Conservation (phyloP, 2,329 filamentous ascomycete genomes). For the Cladophialophora carrionii region DNA sequence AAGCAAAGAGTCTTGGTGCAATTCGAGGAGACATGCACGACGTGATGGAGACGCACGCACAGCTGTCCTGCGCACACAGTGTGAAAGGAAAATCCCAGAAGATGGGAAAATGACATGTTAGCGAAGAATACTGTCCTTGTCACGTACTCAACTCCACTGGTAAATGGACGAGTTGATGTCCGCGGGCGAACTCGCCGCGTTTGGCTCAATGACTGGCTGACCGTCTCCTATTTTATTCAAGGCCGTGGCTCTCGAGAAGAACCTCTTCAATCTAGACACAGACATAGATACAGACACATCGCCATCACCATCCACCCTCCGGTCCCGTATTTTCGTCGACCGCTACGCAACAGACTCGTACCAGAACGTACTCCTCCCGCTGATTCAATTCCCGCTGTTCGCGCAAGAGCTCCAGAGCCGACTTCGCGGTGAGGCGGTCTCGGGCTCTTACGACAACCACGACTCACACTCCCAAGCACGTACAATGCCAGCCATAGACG, state of each 20-base stretch:
- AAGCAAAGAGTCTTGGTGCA: neutral
- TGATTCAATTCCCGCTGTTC: slow-evolving; percentile 58
- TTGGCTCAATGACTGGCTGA: neutral
- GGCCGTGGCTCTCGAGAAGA: slow-evolving; percentile 27
- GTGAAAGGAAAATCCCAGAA: too few species aligned
- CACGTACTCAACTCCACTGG: too few species aligned
- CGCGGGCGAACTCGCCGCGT: too few species aligned
- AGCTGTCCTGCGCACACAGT: too few species aligned
- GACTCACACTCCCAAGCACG: neutral
- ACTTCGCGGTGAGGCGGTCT: neutral
- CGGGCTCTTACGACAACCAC: neutral
- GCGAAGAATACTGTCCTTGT: neutral
- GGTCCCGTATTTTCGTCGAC: slow-evolving; percentile 62
- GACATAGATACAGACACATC: slow-evolving; percentile 4
- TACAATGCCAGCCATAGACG: too few species aligned
- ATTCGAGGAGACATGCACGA: neutral
- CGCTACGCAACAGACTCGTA: slow-evolving; percentile 80
- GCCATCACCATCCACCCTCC: slow-evolving; percentile 18
- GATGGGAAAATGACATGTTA: too few species aligned
- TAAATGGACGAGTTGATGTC: too few species aligned
- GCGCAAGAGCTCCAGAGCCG: slow-evolving; percentile 8
- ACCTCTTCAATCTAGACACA: slow-evolving; percentile 27
- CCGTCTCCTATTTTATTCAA: neutral
- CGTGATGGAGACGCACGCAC: neutral
- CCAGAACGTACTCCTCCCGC: slow-evolving; percentile 78